Conservation (phyloP, 805 yeast species). For the Lipomyces japonicus region DNA sequence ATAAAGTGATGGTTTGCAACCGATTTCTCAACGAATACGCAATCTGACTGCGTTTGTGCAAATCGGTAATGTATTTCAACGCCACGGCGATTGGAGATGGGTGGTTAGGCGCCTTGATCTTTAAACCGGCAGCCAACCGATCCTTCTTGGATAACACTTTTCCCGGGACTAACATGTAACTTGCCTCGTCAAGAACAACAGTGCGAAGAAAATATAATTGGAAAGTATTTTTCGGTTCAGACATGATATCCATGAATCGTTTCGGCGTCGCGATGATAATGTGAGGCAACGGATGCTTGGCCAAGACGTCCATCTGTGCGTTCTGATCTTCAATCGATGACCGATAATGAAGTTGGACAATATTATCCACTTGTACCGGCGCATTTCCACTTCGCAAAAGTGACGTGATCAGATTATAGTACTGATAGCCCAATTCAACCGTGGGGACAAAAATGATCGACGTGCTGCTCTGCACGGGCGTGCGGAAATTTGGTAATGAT, state of each 20-base stretch:
- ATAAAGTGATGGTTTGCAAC: not conserved
- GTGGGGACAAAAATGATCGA: conserved; percentile 39
- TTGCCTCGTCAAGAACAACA: conserved; percentile 29
- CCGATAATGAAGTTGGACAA: conserved; percentile 35
- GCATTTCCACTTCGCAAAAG: conserved; percentile 20
- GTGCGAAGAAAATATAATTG: conserved; percentile 21
- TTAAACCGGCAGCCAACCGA: not conserved
- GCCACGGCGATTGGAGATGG: not conserved
- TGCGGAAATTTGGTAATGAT: conserved; percentile 19
- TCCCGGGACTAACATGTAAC: not conserved
- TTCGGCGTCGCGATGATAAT: conserved; percentile 57
- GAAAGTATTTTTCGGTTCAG: conserved; percentile 13
- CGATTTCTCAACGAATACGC: conserved; percentile 16
- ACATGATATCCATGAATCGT: conserved; percentile 43
- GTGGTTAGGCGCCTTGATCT: not conserved
- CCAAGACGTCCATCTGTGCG: conserved; percentile 31
- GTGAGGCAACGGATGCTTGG: conserved; percentile 37
- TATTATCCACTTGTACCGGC: conserved; percentile 11
- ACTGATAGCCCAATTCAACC: conserved; percentile 37
- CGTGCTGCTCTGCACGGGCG: conserved; percentile 22
- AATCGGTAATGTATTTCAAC: conserved; percentile 7
- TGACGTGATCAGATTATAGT: conserved; percentile 22
- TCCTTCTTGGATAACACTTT: not conserved
- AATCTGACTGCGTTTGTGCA: conserved; percentile 1
- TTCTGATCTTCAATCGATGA: conserved; percentile 29